Conservation (phyloP, 169 alveolate genomes). For the Toxoplasma gondii region DNA sequence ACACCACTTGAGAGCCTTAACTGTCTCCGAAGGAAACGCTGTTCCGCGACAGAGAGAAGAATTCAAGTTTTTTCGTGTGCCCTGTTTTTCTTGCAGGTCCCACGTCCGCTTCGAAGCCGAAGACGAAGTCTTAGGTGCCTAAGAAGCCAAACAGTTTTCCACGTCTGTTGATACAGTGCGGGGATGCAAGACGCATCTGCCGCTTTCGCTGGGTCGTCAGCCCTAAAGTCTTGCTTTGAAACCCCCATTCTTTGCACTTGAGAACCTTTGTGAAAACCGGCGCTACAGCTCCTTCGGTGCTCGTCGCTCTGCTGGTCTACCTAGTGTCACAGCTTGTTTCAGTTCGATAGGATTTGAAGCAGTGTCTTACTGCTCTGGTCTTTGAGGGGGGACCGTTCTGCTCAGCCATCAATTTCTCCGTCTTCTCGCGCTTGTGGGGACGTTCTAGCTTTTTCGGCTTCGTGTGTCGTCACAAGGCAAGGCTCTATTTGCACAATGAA, state of each 20-base stretch:
- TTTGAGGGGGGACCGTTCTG: too few relatives aligned
- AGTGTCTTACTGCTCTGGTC: neutral
- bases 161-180: neutral
- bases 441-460: too few relatives aligned
- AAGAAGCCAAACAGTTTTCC: neutral
- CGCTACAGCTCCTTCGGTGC: neutral
- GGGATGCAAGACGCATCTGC: neutral
- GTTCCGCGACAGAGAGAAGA: neutral
- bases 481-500: too few relatives aligned
- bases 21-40: too few relatives aligned
- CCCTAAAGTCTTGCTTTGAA: neutral
- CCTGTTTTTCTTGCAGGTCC: neutral
- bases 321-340: neutral
- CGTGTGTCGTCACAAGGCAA: too few relatives aligned
- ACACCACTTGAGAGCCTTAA: too few relatives aligned
- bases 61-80: neutral
- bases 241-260: neutral
- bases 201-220: neutral
- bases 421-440: too few relatives aligned
- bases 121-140: neutral
- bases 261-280: neutral
- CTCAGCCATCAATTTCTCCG: too few relatives aligned
- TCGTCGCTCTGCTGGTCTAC: neutral
- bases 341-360: neutral
- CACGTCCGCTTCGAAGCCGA: slow-evolving; percentile 17